A percentile compares a stretch with the other conserved stretches of the same genome.
phyloP scores from a whole-genome alignment of 2,329 filamentous ascomycete genomes.

The Penicillium expansum region DNA sequence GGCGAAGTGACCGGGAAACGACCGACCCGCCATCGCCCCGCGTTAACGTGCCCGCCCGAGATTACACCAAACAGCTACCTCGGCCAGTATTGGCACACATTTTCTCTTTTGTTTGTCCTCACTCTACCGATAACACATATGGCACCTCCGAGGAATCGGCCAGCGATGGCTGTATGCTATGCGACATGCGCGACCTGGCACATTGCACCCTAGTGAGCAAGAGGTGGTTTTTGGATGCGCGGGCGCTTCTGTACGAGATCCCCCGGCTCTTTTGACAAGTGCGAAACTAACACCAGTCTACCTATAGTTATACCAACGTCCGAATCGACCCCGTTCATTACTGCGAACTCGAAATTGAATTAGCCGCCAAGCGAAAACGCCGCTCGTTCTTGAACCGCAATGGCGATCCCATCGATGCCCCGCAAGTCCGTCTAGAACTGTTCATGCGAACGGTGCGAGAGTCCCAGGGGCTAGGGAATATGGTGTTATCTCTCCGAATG shows the following conservation, averaged over 20 bases:
- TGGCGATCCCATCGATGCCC: constrained; percentile 75
- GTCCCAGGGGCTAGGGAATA: constrained; percentile 65
- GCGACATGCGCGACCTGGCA: constrained; percentile 83
- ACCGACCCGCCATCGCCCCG: constrained; percentile 21
- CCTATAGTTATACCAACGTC: constrained; percentile 73
- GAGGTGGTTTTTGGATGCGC: constrained; percentile 64
- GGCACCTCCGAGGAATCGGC: constrained; percentile 79
- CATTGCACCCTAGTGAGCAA: constrained; percentile 73
- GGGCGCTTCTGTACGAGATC: constrained; percentile 60
- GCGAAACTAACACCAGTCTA: constrained; percentile 4
- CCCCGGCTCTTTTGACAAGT: constrained; percentile 4
- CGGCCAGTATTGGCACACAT: constrained; percentile 70
- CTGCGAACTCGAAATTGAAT: constrained; percentile 78
- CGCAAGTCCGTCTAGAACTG: constrained; percentile 70
- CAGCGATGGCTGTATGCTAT: constrained; percentile 83
- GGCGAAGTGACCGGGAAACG: constrained; percentile 24
- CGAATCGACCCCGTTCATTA: constrained; percentile 94
- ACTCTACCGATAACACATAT: constrained; percentile 72
- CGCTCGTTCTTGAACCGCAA: constrained; percentile 71
- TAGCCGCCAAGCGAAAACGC: constrained; percentile 75
- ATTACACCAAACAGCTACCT: constrained; percentile 58
- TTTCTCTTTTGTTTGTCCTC: constrained; percentile 79
- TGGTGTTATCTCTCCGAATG: constrained; percentile 78
- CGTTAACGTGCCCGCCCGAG: constrained; percentile 19
- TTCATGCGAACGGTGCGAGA: constrained; percentile 80